Percentiles rank a stretch among this genome's conserved stretches.
phyloP scores from a whole-genome alignment of 2,329 filamentous ascomycete species.

The Ophiosphaerella narmari region DNA sequence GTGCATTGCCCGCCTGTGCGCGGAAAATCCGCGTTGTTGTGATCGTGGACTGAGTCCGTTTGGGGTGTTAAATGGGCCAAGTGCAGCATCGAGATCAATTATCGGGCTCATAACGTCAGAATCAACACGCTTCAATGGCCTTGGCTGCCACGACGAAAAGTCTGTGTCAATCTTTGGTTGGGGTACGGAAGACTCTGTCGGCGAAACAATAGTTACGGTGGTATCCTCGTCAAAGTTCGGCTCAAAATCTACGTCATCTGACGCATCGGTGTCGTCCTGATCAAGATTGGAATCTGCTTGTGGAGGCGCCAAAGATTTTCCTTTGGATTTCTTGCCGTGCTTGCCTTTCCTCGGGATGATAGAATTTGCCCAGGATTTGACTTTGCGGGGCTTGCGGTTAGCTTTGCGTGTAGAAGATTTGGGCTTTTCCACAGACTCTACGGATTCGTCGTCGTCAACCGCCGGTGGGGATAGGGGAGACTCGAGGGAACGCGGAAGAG shows the following conservation, averaged over 20 bases:
- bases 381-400: conserved; percentile 63
- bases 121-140: conserved; percentile 43
- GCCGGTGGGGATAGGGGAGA: conserved; percentile 34
- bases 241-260: conserved; percentile 44
- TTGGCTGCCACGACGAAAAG: conserved; percentile 45
- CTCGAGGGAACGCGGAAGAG: conserved; percentile 34
- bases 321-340: conserved; percentile 53
- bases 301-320: conserved; percentile 35
- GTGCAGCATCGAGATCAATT: conserved; percentile 91
- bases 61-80: conserved; percentile 89
- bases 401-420: conserved; percentile 60
- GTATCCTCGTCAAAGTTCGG: conserved; percentile 50
- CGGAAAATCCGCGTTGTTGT: conserved; percentile 41
- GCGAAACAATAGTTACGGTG: conserved; percentile 48
- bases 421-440: conserved; percentile 50
- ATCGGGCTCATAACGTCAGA: conserved; percentile 74
- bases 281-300: conserved; percentile 26
- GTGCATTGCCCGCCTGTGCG: conserved; percentile 70
- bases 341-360: conserved; percentile 68
- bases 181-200: conserved; percentile 26
- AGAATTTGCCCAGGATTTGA: conserved; percentile 73
- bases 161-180: conserved; percentile 39
- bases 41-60: conserved; percentile 68
- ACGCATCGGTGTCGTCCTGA: conserved; percentile 39
- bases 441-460: conserved; percentile 32